Evolutionary conservation across 1,284 basidiomycete genomes (phyloP).

Genomic region (Rhodotorula sp.): DNA sequence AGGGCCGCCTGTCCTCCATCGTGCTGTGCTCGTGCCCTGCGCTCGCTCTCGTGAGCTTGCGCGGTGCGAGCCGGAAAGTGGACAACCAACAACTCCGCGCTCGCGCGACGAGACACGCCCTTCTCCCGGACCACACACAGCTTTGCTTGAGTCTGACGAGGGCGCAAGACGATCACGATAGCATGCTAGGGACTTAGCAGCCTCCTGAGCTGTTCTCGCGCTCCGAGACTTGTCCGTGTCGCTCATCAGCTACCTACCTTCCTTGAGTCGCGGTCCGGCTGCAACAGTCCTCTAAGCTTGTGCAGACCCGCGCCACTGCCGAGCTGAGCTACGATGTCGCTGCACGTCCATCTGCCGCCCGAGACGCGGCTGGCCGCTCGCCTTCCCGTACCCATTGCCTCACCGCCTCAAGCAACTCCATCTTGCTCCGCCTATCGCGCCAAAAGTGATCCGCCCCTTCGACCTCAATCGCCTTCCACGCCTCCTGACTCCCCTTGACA

Average conservation of each 20-base stretch:
- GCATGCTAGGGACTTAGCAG: too few species aligned
- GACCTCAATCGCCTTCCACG: slow-evolving; percentile 49
- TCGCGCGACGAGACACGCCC: too few species aligned
- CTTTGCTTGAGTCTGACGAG: background rate
- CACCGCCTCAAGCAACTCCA: slow-evolving; percentile 31
- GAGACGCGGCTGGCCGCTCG: background rate
- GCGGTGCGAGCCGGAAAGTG: too few species aligned
- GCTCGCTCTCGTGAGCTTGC: background rate
- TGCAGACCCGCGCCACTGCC: too few species aligned
- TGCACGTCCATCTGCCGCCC: too few species aligned
- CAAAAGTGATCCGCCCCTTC: slow-evolving; percentile 59
- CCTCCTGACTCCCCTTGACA: slow-evolving; percentile 42
- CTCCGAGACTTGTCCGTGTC: too few species aligned
- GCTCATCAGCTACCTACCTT: too few species aligned
- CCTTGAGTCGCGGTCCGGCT: too few species aligned
- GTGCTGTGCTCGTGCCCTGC: background rate
- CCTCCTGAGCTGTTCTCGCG: too few species aligned
- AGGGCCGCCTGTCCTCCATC: slow-evolving; percentile 5
- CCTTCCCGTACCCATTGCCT: slow-evolving; percentile 31
- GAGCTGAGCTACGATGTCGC: too few species aligned
- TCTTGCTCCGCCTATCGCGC: slow-evolving; percentile 42
- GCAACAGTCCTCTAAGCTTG: too few species aligned
- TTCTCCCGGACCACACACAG: background rate
- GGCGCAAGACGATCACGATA: background rate
- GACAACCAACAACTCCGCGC: too few species aligned